A percentile compares a stretch with the other conserved stretches of the same genome.
phyloP scores from a whole-genome alignment of 805 yeast genomes.

The Ogataea saltuana region DNA sequence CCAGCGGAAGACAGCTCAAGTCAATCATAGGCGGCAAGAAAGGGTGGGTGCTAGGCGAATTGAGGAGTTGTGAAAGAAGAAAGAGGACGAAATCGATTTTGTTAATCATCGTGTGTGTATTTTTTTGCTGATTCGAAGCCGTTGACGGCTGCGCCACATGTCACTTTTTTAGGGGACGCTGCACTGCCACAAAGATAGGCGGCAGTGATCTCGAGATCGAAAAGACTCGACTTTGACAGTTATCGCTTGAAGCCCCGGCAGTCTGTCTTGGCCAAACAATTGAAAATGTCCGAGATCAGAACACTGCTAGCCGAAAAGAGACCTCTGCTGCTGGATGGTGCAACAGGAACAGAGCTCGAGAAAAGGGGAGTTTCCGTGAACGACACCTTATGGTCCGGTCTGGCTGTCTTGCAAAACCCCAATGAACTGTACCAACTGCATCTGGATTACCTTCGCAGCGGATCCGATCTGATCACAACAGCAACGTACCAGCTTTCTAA shows the following conservation, averaged over 20 bases:
- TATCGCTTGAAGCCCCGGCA: too few relatives aligned
- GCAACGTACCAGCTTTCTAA: slow-evolving; percentile 63
- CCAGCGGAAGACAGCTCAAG: slow-evolving; percentile 1
- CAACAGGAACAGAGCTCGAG: slow-evolving; percentile 64
- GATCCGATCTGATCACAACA: slow-evolving; percentile 56
- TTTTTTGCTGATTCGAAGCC: neutral
- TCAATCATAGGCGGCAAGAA: slow-evolving; percentile 1
- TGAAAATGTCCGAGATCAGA: neutral
- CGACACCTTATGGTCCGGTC: slow-evolving; percentile 62
- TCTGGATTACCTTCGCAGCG: slow-evolving; percentile 49
- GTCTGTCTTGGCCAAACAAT: too few relatives aligned
- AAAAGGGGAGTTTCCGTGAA: slow-evolving; percentile 44
- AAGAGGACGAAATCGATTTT: neutral
- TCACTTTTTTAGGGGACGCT: too few relatives aligned
- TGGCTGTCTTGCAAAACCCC: slow-evolving; percentile 48
- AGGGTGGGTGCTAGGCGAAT: neutral
- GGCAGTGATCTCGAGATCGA: too few relatives aligned
- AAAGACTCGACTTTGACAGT: too few relatives aligned
- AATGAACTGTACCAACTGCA: slow-evolving; percentile 48
- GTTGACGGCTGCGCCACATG: neutral
- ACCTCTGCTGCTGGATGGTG: slow-evolving; percentile 53
- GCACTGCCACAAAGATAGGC: neutral
- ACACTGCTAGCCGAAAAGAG: neutral
- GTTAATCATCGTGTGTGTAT: neutral
- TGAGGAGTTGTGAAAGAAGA: too few relatives aligned